These are phyloP conservation scores for Hyaloscypha bicolor DNA, from an alignment of 495 filamentous ascomycete genomes.

Conservation along the genomic window DNA sequence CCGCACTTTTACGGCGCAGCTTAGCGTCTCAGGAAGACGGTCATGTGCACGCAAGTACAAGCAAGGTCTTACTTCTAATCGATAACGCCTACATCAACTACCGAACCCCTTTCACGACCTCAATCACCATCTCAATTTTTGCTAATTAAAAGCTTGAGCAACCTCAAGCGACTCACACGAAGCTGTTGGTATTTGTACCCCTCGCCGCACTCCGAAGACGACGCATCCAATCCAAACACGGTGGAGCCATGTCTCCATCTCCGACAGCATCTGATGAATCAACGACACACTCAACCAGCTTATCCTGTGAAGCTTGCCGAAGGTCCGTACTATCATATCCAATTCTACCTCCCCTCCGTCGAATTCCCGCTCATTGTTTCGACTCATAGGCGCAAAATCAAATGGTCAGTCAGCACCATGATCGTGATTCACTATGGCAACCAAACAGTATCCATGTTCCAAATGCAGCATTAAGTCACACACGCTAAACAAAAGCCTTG, in stretches of 20 bases:
- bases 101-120: no score
- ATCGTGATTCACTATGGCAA: not conserved
- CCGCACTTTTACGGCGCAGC: no score
- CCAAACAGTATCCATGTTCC: not conserved
- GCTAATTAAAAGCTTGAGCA: no score
- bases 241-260: not conserved
- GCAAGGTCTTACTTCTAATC: no score
- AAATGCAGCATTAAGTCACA: no score
- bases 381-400: conserved; percentile 6
- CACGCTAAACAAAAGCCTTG: not conserved
- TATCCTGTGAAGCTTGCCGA: conserved; percentile 3
- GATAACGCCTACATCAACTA: no score
- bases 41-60: no score
- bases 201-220: not conserved
- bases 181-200: no score
- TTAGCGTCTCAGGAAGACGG: no score
- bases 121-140: no score
- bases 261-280: not conserved
- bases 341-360: not conserved
- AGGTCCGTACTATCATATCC: not conserved
- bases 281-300: not conserved
- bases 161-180: no score
- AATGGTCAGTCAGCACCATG: conserved; percentile 4
- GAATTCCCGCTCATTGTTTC: not conserved
- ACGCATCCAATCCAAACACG: not conserved